These are phyloP conservation scores for Saxophila tyrrhenica DNA, from an alignment of 495 filamentous ascomycete genomes.

Conservation along the genomic window DNA sequence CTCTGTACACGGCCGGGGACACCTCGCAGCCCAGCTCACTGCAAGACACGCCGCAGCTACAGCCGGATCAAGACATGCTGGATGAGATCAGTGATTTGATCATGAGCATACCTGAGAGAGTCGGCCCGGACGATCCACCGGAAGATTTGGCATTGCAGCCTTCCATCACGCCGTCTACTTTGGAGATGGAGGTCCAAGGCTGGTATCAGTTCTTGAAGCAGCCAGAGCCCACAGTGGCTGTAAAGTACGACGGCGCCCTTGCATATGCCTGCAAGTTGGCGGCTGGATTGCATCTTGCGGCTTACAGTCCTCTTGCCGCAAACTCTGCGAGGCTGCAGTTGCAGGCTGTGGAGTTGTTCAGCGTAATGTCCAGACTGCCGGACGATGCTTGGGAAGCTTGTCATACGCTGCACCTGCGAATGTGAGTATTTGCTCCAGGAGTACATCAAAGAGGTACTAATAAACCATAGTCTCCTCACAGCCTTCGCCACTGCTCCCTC, in stretches of 20 bases:
- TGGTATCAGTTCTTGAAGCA: neutral
- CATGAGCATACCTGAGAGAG: neutral
- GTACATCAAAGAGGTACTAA: neutral
- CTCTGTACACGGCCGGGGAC: neutral
- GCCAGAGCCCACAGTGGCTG: neutral
- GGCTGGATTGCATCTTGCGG: neutral
- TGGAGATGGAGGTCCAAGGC: neutral
- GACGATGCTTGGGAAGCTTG: neutral
- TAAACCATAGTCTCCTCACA: neutral
- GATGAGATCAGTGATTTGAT: neutral
- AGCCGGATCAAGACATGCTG: neutral
- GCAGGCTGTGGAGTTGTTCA: neutral
- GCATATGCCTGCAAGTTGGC: neutral
- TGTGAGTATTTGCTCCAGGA: neutral
- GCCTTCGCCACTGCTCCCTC: neutral
- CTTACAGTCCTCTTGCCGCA: neutral
- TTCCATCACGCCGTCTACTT: neutral
- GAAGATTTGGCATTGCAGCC: neutral
- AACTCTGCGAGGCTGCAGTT: neutral
- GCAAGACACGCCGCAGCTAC: neutral
- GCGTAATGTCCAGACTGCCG: neutral
- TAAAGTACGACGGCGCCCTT: neutral
- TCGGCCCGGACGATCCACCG: neutral
- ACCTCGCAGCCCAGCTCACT: neutral
- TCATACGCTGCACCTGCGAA: neutral